Conservation (phyloP, 129 eudicot genomes). For the Tanacetum coccineum region DNA sequence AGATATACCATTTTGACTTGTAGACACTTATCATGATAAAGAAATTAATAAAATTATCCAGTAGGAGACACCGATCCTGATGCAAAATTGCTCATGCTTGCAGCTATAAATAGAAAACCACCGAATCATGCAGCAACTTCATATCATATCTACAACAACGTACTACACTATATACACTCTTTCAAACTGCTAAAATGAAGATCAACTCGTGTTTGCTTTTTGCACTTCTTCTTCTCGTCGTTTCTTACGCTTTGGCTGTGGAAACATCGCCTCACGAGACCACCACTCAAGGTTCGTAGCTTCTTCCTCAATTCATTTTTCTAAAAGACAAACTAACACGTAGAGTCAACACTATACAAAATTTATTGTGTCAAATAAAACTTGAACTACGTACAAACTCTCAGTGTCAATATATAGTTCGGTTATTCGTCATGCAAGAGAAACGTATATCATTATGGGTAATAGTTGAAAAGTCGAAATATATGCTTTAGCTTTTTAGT, state of each 20-base stretch:
- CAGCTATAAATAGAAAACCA: background rate
- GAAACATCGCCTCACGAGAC: background rate
- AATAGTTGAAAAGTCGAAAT: too few relatives aligned
- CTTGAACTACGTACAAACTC: too few relatives aligned
- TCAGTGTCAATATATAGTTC: too few relatives aligned
- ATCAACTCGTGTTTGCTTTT: conserved; percentile 5
- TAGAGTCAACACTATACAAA: too few relatives aligned
- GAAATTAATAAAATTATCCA: background rate
- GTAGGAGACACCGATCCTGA: conserved; percentile 1
- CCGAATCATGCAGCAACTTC: background rate
- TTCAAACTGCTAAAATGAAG: conserved; percentile 2
- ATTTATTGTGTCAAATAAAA: too few relatives aligned
- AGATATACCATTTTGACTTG: background rate
- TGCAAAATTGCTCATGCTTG: background rate
- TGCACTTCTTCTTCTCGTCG: conserved; percentile 15
- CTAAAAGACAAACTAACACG: background rate
- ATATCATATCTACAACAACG: too few relatives aligned
- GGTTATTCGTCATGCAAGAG: too few relatives aligned
- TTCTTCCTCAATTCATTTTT: background rate
- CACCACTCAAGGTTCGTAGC: background rate
- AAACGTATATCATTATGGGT: too few relatives aligned
- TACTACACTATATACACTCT: background rate
- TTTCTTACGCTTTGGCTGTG: conserved; percentile 13
- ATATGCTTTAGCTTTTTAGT: too few relatives aligned
- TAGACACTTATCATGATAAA: background rate